Percentiles rank a stretch among this genome's conserved stretches.
phyloP scores from a whole-genome alignment of 176 grass and related monocot species.

The Hsuehochloa calcarea region DNA sequence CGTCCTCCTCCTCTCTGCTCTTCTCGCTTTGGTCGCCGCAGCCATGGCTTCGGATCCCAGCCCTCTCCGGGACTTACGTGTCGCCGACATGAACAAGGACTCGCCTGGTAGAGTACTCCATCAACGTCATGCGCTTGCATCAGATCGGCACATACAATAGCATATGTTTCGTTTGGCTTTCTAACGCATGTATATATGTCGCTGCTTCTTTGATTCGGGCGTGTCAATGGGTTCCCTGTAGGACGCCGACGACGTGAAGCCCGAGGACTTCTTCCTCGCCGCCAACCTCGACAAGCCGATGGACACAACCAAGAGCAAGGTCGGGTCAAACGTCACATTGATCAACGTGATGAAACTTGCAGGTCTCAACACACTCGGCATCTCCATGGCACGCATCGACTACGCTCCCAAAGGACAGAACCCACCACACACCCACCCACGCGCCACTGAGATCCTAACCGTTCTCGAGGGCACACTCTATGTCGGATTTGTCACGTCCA shows the following conservation, averaged over 20 bases:
- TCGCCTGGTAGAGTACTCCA: neutral
- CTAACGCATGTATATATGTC: neutral
- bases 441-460: slow-evolving; percentile 2
- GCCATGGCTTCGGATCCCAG: slow-evolving; percentile 12
- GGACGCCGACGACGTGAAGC: neutral
- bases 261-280: slow-evolving; percentile 11
- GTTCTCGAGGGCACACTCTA: slow-evolving; percentile 38
- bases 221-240: slow-evolving; percentile 1
- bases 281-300: neutral
- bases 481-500: slow-evolving; percentile 35
- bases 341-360: neutral
- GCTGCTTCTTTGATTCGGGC: neutral
- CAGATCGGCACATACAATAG: neutral
- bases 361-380: slow-evolving; percentile 16
- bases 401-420: neutral
- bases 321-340: neutral
- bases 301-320: neutral
- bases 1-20: neutral
- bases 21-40: neutral
- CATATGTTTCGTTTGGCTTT: neutral
- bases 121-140: neutral
- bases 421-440: slow-evolving; percentile 36
- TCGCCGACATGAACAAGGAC: neutral
- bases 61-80: slow-evolving; percentile 19
- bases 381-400: slow-evolving; percentile 24